A percentile compares a stretch with the other conserved stretches of the same genome.
Conservation (phyloP, 2,329 filamentous ascomycete genomes). For the Cordyceps pruinosa region DNA sequence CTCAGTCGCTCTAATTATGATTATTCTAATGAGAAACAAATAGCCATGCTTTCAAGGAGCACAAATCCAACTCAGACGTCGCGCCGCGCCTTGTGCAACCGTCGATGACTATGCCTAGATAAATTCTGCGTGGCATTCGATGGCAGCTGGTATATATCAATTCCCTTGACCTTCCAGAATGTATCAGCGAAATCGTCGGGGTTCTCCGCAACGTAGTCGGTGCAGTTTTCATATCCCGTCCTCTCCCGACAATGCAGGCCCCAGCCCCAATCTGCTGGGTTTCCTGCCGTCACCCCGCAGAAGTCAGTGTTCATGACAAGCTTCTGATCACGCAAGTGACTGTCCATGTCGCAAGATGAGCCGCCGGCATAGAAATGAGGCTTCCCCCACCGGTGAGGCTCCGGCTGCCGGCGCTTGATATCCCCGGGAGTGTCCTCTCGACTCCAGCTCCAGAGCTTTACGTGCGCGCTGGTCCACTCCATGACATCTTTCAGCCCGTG, state of each 20-base stretch:
- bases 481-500: slow-evolving; percentile 30
- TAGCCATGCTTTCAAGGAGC: too few relatives aligned
- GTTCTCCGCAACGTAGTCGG: neutral
- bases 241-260: neutral
- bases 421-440: slow-evolving; percentile 27
- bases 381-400: slow-evolving; percentile 57
- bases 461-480: slow-evolving; percentile 34
- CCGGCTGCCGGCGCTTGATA: slow-evolving; percentile 39
- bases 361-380: slow-evolving; percentile 56
- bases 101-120: too few relatives aligned
- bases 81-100: too few relatives aligned
- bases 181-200: neutral
- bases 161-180: neutral
- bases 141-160: neutral
- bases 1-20: too few relatives aligned
- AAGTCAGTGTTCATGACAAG: slow-evolving; percentile 70
- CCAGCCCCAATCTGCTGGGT: neutral
- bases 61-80: too few relatives aligned
- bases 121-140: neutral
- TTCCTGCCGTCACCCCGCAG: slow-evolving; percentile 63
- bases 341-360: slow-evolving; percentile 54
- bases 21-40: too few relatives aligned
- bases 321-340: slow-evolving; percentile 58
- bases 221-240: neutral
- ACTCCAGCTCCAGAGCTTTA: slow-evolving; percentile 37